phyloP scores from a whole-genome alignment of 1,284 basidiomycete species.

The Megacollybia platyphylla region DNA sequence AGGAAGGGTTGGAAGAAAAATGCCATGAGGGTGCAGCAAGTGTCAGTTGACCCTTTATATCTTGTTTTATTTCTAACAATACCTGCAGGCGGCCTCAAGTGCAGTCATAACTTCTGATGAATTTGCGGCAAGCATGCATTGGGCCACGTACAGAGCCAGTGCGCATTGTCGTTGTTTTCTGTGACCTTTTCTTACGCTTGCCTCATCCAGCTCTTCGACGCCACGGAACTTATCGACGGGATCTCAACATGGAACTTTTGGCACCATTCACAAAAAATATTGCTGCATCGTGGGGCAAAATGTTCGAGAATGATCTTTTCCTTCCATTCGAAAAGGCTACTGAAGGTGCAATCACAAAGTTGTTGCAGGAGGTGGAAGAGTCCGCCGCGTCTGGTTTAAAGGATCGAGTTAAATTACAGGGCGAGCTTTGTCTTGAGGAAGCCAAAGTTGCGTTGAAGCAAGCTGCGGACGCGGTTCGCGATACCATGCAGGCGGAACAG shows the following conservation, averaged over 20 bases:
- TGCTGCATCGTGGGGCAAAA: constrained; percentile 41
- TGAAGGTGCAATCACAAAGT: constrained; percentile 21
- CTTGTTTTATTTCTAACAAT: background rate
- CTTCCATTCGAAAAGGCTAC: constrained; percentile 28
- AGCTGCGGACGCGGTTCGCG: constrained; percentile 32
- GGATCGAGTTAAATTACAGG: constrained; percentile 37
- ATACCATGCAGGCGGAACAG: constrained; percentile 37
- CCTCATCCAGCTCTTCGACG: constrained; percentile 32
- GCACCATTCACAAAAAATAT: constrained; percentile 47
- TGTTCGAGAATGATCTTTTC: constrained; percentile 52
- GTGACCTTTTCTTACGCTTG: constrained; percentile 1
- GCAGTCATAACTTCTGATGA: constrained; percentile 35
- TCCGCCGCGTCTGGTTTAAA: constrained; percentile 37
- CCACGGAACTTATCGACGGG: constrained; percentile 38
- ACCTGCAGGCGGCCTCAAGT: constrained; percentile 27
- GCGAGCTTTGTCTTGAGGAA: constrained; percentile 37
- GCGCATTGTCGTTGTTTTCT: constrained; percentile 10
- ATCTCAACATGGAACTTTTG: constrained; percentile 45
- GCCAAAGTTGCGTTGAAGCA: constrained; percentile 34
- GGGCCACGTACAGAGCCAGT: constrained; percentile 45
- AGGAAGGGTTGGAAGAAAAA: constrained; percentile 44
- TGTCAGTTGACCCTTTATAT: constrained; percentile 15
- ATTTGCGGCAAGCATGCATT: constrained; percentile 43
- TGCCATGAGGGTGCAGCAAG: constrained; percentile 35
- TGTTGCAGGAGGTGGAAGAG: constrained; percentile 36